Evolutionary conservation across 805 yeast genomes (phyloP).

Genomic region (Blastobotrys terrestris): DNA sequence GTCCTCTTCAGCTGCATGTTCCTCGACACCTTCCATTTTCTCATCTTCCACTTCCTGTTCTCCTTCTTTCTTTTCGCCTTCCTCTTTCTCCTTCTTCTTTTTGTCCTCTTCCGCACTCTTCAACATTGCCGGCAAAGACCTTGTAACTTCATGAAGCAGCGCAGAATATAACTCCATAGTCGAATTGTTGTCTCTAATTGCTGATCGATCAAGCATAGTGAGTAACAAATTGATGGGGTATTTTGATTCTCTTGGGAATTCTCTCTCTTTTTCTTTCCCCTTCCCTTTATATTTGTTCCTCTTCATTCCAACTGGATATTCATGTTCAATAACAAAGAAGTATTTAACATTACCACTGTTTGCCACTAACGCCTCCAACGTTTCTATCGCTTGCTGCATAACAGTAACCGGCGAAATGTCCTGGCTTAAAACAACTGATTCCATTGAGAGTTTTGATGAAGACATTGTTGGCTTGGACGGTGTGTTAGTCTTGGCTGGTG

Average conservation of each 20-base stretch:
- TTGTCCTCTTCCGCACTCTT: constrained; percentile 31
- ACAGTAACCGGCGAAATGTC: constrained; percentile 64
- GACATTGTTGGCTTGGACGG: constrained; percentile 7
- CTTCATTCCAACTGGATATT: constrained; percentile 35
- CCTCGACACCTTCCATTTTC: constrained; percentile 20
- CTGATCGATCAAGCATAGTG: constrained; percentile 50
- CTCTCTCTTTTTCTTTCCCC: constrained; percentile 30
- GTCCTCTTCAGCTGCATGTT: constrained; percentile 22
- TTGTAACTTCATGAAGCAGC: constrained; percentile 68
- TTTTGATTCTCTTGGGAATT: constrained; percentile 27
- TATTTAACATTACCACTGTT: constrained; percentile 60
- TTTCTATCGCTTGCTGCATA: constrained; percentile 72
- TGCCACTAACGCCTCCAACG: constrained; percentile 63
- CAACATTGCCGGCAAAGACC: constrained; percentile 56
- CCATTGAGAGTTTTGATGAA: constrained; percentile 6
- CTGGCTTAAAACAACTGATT: constrained; percentile 12
- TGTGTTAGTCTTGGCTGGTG: constrained; percentile 6
- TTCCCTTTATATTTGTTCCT: constrained; percentile 31
- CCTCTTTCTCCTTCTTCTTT: constrained; percentile 21
- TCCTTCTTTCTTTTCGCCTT: constrained; percentile 15
- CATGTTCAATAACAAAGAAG: constrained; percentile 77
- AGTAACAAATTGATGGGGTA: constrained; percentile 72
- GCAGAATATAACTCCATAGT: constrained; percentile 72
- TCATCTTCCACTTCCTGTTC: constrained; percentile 9
- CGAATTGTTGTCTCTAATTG: constrained; percentile 66